A percentile compares a stretch with the other conserved stretches of the same genome.
Conservation (phyloP, 306 rosid genomes). For the Dalbergia cultrata region DNA sequence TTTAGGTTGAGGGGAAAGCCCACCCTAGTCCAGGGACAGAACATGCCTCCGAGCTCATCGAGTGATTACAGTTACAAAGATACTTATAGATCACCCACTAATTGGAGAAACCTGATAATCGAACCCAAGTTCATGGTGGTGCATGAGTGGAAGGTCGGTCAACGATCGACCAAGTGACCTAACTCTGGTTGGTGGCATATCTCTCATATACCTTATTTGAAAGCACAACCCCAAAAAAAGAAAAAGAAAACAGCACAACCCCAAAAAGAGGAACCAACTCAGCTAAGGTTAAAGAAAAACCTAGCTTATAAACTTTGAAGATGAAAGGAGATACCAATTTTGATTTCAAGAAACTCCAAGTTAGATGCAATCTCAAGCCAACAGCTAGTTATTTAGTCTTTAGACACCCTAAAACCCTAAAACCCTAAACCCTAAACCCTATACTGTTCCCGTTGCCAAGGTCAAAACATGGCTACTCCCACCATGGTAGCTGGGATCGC, state of each 20-base stretch:
- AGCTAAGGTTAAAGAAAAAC: neutral
- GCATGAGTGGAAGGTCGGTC: too few relatives aligned
- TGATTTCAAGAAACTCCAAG: constrained; percentile 11
- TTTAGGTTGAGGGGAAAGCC: too few relatives aligned
- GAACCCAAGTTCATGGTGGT: too few relatives aligned
- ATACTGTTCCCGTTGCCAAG: neutral
- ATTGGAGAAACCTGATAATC: too few relatives aligned
- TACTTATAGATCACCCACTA: too few relatives aligned
- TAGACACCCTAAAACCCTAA: constrained; percentile 5
- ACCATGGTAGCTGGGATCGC: too few relatives aligned
- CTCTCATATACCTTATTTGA: constrained; percentile 9
- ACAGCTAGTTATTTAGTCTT: neutral
- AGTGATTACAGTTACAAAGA: too few relatives aligned
- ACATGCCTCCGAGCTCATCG: too few relatives aligned
- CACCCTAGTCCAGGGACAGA: too few relatives aligned
- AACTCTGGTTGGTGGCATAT: neutral
- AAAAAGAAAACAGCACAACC: neutral
- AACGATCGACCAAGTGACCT: too few relatives aligned
- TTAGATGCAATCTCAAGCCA: constrained; percentile 2
- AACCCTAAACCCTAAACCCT: too few relatives aligned
- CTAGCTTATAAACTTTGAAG: constrained; percentile 4
- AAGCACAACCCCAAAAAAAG: neutral
- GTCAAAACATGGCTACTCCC: constrained; percentile 15
- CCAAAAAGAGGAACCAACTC: neutral
- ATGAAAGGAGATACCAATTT: constrained; percentile 9